Conservation (phyloP, 768 basidiomycete species). For the Kwoniella heveanensis region DNA sequence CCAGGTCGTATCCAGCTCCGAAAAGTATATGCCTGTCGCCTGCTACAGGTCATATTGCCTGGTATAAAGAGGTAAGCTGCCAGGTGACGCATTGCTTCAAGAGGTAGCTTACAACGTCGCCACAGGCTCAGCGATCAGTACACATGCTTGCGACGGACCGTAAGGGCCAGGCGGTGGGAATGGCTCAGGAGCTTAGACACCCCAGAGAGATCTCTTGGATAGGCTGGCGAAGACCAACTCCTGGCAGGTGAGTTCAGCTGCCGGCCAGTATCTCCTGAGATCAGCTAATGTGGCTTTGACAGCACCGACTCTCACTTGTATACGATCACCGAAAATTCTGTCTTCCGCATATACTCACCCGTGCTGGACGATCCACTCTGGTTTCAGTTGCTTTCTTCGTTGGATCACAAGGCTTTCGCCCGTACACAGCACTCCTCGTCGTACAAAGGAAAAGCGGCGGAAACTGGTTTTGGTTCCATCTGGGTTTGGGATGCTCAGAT, state of each 20-base stretch:
- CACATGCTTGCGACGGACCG: slow-evolving; percentile 34
- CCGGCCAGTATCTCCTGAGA: neutral
- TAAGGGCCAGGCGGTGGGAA: slow-evolving; percentile 28
- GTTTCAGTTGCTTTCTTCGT: slow-evolving; percentile 77
- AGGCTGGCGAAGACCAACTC: slow-evolving; percentile 40
- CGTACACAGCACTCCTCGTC: slow-evolving; percentile 56
- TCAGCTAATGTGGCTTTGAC: slow-evolving; percentile 6
- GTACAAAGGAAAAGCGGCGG: slow-evolving; percentile 33
- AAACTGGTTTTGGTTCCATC: slow-evolving; percentile 22
- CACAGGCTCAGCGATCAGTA: slow-evolving; percentile 27
- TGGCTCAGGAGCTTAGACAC: slow-evolving; percentile 45
- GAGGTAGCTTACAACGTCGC: neutral
- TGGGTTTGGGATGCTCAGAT: slow-evolving; percentile 73
- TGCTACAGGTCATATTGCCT: slow-evolving; percentile 37
- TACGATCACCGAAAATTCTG: slow-evolving; percentile 79
- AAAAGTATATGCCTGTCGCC: slow-evolving; percentile 26
- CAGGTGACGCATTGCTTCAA: too few species aligned
- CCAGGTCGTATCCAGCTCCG: slow-evolving; percentile 32
- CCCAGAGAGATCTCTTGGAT: slow-evolving; percentile 45
- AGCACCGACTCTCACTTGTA: slow-evolving; percentile 61
- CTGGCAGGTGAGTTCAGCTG: slow-evolving; percentile 27
- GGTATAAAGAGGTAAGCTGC: slow-evolving; percentile 26
- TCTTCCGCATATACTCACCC: slow-evolving; percentile 80
- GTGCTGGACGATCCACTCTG: slow-evolving; percentile 82
- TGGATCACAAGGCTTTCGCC: slow-evolving; percentile 71